Conservation (phyloP, 163 green algal genomes). For the Chlamydomonas reinhardtii region DNA sequence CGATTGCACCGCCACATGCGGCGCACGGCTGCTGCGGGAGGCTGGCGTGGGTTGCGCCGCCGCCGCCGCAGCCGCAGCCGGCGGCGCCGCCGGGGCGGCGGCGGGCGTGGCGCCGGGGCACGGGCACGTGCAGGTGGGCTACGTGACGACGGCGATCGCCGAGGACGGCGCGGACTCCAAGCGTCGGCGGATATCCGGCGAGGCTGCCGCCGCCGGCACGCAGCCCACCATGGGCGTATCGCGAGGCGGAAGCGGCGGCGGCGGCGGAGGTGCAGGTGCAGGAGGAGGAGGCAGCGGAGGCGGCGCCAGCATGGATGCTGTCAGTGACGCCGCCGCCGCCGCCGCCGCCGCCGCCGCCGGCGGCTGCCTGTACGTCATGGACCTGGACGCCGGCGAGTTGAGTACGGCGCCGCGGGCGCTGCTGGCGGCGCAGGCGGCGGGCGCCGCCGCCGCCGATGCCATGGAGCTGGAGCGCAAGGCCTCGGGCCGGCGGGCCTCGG, state of each 20-base stretch:
- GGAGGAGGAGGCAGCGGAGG: neutral
- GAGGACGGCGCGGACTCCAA: conserved; percentile 13
- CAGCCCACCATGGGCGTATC: too few relatives aligned
- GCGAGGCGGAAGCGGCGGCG: neutral
- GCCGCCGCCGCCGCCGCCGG: too few relatives aligned
- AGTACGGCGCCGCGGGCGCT: conserved; percentile 40
- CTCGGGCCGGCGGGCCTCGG: too few relatives aligned
- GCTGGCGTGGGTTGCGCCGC: neutral
- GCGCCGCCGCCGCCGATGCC: too few relatives aligned
- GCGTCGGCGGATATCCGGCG: neutral
- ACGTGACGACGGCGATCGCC: neutral
- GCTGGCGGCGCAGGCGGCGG: neutral
- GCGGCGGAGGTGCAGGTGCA: neutral
- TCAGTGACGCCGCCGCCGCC: too few relatives aligned
- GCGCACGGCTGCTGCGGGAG: neutral
- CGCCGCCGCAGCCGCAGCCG: neutral
- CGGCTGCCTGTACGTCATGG: neutral
- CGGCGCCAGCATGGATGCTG: neutral
- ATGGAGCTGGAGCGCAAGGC: too few relatives aligned
- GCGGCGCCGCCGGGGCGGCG: neutral
- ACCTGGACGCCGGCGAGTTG: neutral
- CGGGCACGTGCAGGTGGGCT: neutral
- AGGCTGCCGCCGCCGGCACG: neutral
- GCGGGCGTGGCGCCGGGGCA: too few relatives aligned
- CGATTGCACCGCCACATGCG: neutral